phyloP scores from a whole-genome alignment of 805 yeast genomes.

The Saturnispora dispora region DNA sequence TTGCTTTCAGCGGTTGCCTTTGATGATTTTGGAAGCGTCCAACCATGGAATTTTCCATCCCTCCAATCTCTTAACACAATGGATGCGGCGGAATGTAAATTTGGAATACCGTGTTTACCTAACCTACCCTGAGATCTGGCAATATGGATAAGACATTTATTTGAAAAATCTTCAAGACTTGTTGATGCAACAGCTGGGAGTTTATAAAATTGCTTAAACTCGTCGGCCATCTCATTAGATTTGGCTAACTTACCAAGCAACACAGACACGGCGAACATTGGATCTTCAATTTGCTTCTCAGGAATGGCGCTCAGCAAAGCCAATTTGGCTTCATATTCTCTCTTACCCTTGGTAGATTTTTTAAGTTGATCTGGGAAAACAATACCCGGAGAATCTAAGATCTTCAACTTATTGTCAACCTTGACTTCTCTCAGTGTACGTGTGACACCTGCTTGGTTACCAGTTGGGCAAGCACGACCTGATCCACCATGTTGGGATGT shows the following conservation, averaged over 20 bases:
- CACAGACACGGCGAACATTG: constrained; percentile 69
- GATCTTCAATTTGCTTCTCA: constrained; percentile 76
- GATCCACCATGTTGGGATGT: constrained; percentile 70
- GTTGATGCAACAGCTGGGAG: constrained; percentile 71
- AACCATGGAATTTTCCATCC: constrained; percentile 88
- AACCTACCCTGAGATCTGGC: constrained; percentile 90
- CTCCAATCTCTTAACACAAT: constrained; percentile 90
- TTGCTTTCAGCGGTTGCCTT: constrained; percentile 22
- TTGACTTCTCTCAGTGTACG: constrained; percentile 87
- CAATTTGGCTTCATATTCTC: constrained; percentile 78
- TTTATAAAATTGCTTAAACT: constrained; percentile 62
- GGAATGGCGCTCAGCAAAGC: constrained; percentile 85
- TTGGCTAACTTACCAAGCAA: constrained; percentile 69
- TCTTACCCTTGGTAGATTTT: constrained; percentile 40
- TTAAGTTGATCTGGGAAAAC: constrained; percentile 60
- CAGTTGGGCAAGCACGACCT: constrained; percentile 83
- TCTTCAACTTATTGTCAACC: constrained; percentile 78
- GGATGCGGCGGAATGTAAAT: constrained; percentile 74
- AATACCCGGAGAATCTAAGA: constrained; percentile 94
- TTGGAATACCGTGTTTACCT: constrained; percentile 89
- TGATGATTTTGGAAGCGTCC: constrained; percentile 61
- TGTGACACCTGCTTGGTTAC: constrained; percentile 96
- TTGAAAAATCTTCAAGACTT: constrained; percentile 69
- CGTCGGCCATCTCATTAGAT: constrained; percentile 66
- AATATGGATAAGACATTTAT: constrained; percentile 81